Conservation (phyloP, 1,284 basidiomycete genomes). For the Pseudozyma flocculosa region DNA sequence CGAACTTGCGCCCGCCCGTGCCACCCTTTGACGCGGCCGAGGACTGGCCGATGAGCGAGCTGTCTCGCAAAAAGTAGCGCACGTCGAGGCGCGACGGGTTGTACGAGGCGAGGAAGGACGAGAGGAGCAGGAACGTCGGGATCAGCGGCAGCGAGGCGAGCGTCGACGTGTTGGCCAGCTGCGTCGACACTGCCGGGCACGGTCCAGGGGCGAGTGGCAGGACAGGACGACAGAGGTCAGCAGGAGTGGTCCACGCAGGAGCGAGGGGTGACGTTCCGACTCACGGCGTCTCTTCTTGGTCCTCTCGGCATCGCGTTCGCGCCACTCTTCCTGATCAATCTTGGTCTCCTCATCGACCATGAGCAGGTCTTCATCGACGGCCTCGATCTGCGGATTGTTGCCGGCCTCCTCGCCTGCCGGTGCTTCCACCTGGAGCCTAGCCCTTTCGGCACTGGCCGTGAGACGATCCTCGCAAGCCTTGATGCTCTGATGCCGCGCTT, state of each 20-base stretch:
- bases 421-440: no score
- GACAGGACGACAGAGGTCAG: no score
- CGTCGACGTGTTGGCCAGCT: conserved; percentile 18
- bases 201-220: neutral
- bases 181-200: conserved; percentile 10
- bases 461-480: conserved; percentile 21
- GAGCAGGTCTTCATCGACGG: conserved; percentile 6
- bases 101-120: conserved; percentile 79
- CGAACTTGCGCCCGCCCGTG: neutral
- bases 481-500: conserved; percentile 23
- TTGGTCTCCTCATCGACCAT: conserved; percentile 29
- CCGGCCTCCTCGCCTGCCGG: no score
- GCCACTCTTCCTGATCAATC: conserved; percentile 33
- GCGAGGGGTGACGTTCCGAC: no score
- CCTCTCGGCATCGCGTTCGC: conserved; percentile 13
- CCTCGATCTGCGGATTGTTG: neutral
- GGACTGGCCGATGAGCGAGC: conserved; percentile 22
- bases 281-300: neutral
- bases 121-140: conserved; percentile 72
- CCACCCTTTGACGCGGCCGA: conserved; percentile 21
- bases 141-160: conserved; percentile 30
- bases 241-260: no score
- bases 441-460: conserved; percentile 5
- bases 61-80: conserved; percentile 48
- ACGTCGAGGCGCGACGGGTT: conserved; percentile 81